Evolutionary conservation across 2,329 filamentous ascomycete genomes (phyloP), one percentile per base, ranked within the genome.

Genomic region (Cladobotryum mycophilum): DNA sequence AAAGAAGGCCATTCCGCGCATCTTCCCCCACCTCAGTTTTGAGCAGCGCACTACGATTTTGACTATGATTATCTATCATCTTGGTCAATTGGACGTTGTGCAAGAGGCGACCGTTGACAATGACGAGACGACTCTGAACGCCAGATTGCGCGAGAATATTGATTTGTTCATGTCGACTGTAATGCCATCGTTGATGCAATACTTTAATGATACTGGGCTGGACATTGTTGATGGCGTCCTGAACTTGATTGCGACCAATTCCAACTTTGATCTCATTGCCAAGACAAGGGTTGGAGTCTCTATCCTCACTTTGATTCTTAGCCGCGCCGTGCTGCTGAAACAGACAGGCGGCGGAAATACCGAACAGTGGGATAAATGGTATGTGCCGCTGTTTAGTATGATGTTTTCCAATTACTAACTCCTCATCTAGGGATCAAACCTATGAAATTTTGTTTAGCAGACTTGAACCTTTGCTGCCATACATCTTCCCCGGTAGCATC

Each of bases 31-130:
- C 63, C 88, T 96, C 47, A 87, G 88, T 56, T 87, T 91, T 55
- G 88, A 96, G 64, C 91, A 97, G 70, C 88, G 92, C 45, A 91
- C 93, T 18, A 97, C 91, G 1, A 89, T 97, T 55, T 77, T 99
- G 55, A 99, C 93, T 5, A 92, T 99, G 80, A 92, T 99, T 58
- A 82, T 95, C 53, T 85, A 96, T 47, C 90, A 97, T 61, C 82
- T 99, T 33, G 93, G 97, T 66, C 84, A 88, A 58, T 78, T 99
- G 38, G 90, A 96, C 61, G 92, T 99, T 45, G 86, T 97, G 52
- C 84, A 87, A 50, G 82, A 86, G 49, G 91, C 88, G 1, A 84
- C 89, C 57, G 82, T 91, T 44, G 80, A 79, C 9, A 80, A 82
- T 8, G 87, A 86, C 14, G 87, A 95, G 62, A 81, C 86, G 45